Evolutionary conservation across 2,329 filamentous ascomycete species (phyloP).

Genomic region (Microsporum audouinii): DNA sequence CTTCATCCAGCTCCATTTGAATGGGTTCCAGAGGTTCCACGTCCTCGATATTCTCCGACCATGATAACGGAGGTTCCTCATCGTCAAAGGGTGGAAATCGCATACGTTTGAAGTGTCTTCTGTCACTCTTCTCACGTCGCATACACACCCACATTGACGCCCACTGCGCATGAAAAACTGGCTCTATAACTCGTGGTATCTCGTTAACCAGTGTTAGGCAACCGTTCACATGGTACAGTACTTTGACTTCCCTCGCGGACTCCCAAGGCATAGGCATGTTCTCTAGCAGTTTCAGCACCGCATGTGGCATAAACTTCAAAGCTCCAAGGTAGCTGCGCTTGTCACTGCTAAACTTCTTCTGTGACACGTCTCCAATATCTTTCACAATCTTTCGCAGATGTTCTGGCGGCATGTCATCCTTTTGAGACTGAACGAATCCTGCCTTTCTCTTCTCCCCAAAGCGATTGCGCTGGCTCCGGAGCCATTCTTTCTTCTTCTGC

Average conservation of each 20-base stretch:
- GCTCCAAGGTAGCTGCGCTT: constrained; percentile 96
- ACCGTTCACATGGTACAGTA: constrained; percentile 95
- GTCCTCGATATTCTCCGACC: constrained; percentile 98
- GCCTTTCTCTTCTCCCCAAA: constrained; percentile 96
- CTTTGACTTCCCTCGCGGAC: constrained; percentile 88
- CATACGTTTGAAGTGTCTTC: constrained; percentile 96
- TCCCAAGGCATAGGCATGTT: constrained; percentile 99
- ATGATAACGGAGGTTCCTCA: constrained; percentile 91
- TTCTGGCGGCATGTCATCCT: constrained; percentile 96
- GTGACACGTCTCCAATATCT: constrained; percentile 97
- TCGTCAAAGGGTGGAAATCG: constrained; percentile 97
- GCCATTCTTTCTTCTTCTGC: constrained; percentile 98
- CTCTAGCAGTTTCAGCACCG: constrained; percentile 89
- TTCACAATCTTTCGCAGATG: constrained; percentile 96
- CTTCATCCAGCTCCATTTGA: constrained; percentile 94
- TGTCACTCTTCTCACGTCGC: constrained; percentile 93
- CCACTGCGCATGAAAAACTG: constrained; percentile 97
- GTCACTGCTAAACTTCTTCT: constrained; percentile 98
- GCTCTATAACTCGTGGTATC: constrained; percentile 89
- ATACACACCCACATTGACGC: constrained; percentile 99
- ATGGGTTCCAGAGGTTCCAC: constrained; percentile 96
- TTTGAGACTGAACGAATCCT: constrained; percentile 94
- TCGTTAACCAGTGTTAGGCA: constrained; percentile 96
- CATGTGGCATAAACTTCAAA: constrained; percentile 98
- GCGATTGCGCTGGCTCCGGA: constrained; percentile 76